These are phyloP conservation scores for Ramaria sp. DNA, from an alignment of 768 basidiomycete species.

Conservation along the genomic window DNA sequence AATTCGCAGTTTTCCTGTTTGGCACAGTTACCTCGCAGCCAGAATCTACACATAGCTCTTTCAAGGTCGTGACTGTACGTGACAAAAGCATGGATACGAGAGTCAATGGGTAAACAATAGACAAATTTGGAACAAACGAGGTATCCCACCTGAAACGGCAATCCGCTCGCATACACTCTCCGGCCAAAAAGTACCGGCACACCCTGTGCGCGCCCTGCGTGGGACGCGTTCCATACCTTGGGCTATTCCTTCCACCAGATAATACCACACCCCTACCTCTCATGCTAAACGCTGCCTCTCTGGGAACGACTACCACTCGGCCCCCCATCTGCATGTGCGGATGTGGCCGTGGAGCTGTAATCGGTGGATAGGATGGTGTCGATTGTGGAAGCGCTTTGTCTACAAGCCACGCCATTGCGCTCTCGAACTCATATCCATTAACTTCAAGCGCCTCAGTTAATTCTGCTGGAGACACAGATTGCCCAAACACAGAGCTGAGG, in stretches of 20 bases:
- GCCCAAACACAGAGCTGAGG: slow-evolving; percentile 86
- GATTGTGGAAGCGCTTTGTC: slow-evolving; percentile 51
- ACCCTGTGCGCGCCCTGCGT: slow-evolving; percentile 62
- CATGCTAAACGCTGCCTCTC: slow-evolving; percentile 33
- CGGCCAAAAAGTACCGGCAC: slow-evolving; percentile 93
- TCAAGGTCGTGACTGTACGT: slow-evolving; percentile 79
- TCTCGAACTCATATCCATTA: slow-evolving; percentile 91
- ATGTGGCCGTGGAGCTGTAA: slow-evolving; percentile 26
- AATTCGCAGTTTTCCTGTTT: slow-evolving; percentile 97
- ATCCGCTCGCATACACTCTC: slow-evolving; percentile 91
- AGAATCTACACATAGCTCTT: slow-evolving; percentile 90
- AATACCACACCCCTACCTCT: slow-evolving; percentile 32
- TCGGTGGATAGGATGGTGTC: slow-evolving; percentile 20
- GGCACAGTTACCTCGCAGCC: slow-evolving; percentile 94
- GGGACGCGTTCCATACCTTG: slow-evolving; percentile 41
- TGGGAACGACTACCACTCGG: slow-evolving; percentile 54
- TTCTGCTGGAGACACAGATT: slow-evolving; percentile 80
- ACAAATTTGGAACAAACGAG: background rate
- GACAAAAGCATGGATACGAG: slow-evolving; percentile 4
- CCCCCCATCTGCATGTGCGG: slow-evolving; percentile 54
- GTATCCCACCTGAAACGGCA: slow-evolving; percentile 86
- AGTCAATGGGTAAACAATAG: slow-evolving; percentile 1
- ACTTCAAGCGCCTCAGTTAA: slow-evolving; percentile 85
- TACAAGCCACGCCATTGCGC: slow-evolving; percentile 89
- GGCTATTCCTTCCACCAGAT: slow-evolving; percentile 17